These are phyloP conservation scores for Pythium dissimile DNA, from an alignment of 352 stramenopile genomes.

Conservation along the genomic window DNA sequence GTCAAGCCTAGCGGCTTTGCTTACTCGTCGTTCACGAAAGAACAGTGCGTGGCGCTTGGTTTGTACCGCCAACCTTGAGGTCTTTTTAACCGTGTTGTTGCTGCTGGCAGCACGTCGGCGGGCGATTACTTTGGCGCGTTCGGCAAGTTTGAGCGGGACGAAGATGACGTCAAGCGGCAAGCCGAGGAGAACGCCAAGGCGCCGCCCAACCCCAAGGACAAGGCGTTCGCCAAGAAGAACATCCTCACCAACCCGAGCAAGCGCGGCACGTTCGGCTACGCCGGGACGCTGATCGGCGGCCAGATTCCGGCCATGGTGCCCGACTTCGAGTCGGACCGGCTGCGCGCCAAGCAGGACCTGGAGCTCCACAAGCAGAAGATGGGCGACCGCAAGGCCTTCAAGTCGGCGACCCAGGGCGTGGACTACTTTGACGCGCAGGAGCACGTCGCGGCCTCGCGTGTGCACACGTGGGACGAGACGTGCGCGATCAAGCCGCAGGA, in stretches of 20 bases:
- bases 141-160: conserved; percentile 52
- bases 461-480: conserved; percentile 69
- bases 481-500: conserved; percentile 55
- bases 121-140: conserved; percentile 78
- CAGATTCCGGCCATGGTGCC: conserved; percentile 42
- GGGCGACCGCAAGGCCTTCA: conserved; percentile 71
- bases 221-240: conserved; percentile 66
- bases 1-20: conserved; percentile 64
- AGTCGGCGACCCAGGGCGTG: conserved; percentile 56
- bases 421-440: conserved; percentile 77
- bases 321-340: conserved; percentile 61
- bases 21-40: conserved; percentile 58
- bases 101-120: conserved; percentile 34
- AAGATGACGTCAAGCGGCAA: conserved; percentile 56
- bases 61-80: too few species aligned
- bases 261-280: conserved; percentile 73
- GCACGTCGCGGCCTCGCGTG: conserved; percentile 51
- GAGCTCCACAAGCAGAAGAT: conserved; percentile 48
- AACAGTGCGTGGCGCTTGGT: conserved; percentile 33
- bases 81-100: neutral
- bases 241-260: conserved; percentile 56
- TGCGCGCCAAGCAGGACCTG: conserved; percentile 26
- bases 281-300: conserved; percentile 62
- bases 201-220: conserved; percentile 53
- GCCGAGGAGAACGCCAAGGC: conserved; percentile 37